These are phyloP conservation scores for Puccinia brachypodii DNA, from an alignment of 1,284 basidiomycete genomes.

Conservation along the genomic window DNA sequence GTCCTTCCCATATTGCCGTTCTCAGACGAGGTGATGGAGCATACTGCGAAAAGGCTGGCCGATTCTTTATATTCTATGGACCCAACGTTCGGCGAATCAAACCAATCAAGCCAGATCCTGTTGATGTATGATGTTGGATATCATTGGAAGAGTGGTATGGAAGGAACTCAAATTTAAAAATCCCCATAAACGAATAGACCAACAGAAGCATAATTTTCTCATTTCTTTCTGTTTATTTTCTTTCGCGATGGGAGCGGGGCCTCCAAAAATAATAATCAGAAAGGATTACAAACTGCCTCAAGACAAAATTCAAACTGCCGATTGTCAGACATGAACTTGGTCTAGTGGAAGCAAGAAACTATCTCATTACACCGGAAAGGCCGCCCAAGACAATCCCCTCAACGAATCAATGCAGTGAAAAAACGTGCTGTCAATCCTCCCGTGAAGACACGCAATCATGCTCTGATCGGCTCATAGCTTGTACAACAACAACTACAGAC, in stretches of 20 bases:
- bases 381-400: neutral
- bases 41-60: slow-evolving; percentile 52
- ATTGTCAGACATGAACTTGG: slow-evolving; percentile 14
- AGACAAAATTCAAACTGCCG: slow-evolving; percentile 12
- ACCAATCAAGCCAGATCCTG: slow-evolving; percentile 59
- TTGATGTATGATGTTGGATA: slow-evolving; percentile 80
- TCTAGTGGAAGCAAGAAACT: neutral
- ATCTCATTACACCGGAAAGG: neutral
- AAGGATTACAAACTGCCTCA: slow-evolving; percentile 9
- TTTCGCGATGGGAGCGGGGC: neutral
- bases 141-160: slow-evolving; percentile 67
- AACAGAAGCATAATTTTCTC: slow-evolving; percentile 52
- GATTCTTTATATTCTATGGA: slow-evolving; percentile 49
- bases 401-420: slow-evolving; percentile 17
- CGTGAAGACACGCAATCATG: neutral
- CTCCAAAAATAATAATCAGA: slow-evolving; percentile 16
- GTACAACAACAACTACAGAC: neutral
- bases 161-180: slow-evolving; percentile 49
- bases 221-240: slow-evolving; percentile 48
- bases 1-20: slow-evolving; percentile 57
- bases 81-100: slow-evolving; percentile 22
- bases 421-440: slow-evolving; percentile 32
- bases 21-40: slow-evolving; percentile 53
- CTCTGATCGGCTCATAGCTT: slow-evolving; percentile 29
- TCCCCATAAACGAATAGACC: slow-evolving; percentile 36